These are phyloP conservation scores for Malus sylvestris DNA, from an alignment of 306 rosid genomes.

Conservation along the genomic window DNA sequence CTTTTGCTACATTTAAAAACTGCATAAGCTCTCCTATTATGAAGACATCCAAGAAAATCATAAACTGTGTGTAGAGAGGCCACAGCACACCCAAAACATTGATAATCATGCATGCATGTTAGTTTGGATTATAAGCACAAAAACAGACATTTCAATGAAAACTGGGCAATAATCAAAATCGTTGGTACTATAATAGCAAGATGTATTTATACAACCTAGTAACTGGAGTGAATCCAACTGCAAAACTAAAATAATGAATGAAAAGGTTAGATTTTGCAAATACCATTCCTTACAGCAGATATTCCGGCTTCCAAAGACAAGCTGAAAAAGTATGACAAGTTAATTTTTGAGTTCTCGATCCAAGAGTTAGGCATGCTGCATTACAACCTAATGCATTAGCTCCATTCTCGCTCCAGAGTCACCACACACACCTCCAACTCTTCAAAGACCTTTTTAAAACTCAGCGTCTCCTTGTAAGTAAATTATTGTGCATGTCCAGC, in stretches of 20 bases:
- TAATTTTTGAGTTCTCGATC: neutral
- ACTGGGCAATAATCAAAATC: neutral
- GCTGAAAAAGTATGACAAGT: neutral
- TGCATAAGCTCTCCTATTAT: too few species aligned
- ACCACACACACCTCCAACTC: neutral
- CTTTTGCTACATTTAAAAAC: neutral
- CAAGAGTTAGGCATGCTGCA: neutral
- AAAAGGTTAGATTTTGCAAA: neutral
- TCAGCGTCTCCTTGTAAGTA: constrained; percentile 20
- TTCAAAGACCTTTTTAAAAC: neutral
- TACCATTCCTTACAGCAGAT: neutral
- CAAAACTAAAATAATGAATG: neutral
- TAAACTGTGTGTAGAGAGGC: too few species aligned
- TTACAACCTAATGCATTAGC: neutral
- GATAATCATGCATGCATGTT: too few species aligned
- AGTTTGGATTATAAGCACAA: neutral
- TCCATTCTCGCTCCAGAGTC: neutral
- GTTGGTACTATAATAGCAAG: neutral
- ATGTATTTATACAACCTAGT: neutral
- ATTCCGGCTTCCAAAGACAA: neutral
- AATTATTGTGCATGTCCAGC: constrained; percentile 59
- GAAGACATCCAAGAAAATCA: neutral
- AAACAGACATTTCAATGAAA: neutral
- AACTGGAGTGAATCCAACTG: neutral
- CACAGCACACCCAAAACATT: neutral